These are phyloP conservation scores for Penicillium riverlandense DNA, from an alignment of 495 filamentous ascomycete species.

Conservation along the genomic window DNA sequence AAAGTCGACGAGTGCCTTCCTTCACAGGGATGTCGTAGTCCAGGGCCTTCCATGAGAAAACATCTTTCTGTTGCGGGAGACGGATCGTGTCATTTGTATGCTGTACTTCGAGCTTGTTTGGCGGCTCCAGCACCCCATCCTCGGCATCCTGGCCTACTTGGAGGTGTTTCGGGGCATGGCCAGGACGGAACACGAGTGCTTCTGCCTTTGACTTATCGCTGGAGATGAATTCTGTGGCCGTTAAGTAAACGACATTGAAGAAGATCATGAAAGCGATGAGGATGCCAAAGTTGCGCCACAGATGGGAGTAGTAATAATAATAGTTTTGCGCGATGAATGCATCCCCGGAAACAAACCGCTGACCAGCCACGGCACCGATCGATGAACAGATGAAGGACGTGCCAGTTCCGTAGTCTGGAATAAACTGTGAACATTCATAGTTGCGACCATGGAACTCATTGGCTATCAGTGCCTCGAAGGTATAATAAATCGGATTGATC, in stretches of 20 bases:
- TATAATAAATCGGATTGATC: slow-evolving; percentile 34
- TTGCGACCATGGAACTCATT: slow-evolving; percentile 53
- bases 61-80: slow-evolving; percentile 44
- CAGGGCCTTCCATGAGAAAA: slow-evolving; percentile 67
- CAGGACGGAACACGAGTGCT: slow-evolving; percentile 27
- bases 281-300: slow-evolving; percentile 61
- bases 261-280: slow-evolving; percentile 51
- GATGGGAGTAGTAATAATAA: slow-evolving; percentile 42
- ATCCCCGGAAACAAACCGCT: slow-evolving; percentile 38
- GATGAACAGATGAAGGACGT: slow-evolving; percentile 37
- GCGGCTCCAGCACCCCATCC: slow-evolving; percentile 3
- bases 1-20: slow-evolving; percentile 45
- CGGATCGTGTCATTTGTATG: slow-evolving; percentile 20
- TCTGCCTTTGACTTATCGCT: slow-evolving; percentile 26
- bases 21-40: slow-evolving; percentile 58
- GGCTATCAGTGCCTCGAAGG: slow-evolving; percentile 29
- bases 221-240: slow-evolving; percentile 28
- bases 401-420: slow-evolving; percentile 35
- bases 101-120: slow-evolving; percentile 10
- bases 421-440: slow-evolving; percentile 34
- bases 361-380: slow-evolving; percentile 45
- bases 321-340: slow-evolving; percentile 46
- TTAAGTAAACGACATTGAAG: slow-evolving; percentile 38
- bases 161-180: slow-evolving; percentile 22
- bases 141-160: slow-evolving; percentile 14